Evolutionary conservation across 176 grass and related monocot species (phyloP).

Genomic region (Canna indica): DNA sequence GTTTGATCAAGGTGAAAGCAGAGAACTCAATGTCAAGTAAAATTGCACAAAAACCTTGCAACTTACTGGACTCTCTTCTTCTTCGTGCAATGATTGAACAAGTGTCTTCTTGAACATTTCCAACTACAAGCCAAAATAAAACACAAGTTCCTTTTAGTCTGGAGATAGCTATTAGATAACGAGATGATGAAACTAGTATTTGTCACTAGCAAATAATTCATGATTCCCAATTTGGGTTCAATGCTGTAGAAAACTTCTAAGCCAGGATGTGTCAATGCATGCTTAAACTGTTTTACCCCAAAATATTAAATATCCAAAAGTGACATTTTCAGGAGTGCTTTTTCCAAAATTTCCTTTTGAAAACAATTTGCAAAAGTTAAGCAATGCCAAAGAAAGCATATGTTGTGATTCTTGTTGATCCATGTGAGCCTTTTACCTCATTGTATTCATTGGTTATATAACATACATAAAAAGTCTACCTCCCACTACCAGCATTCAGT

Average conservation of each 20-base stretch:
- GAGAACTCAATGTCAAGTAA: not conserved
- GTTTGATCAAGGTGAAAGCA: not conserved
- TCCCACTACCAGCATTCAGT: too few relatives aligned
- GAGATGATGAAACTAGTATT: not conserved
- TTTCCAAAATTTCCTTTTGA: too few relatives aligned
- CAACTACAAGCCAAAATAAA: conserved; percentile 32
- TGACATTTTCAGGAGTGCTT: too few relatives aligned
- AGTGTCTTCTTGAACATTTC: conserved; percentile 92
- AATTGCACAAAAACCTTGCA: not conserved
- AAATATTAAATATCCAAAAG: too few relatives aligned
- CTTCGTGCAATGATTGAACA: conserved; percentile 78
- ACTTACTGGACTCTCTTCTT: conserved; percentile 60
- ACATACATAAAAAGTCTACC: too few relatives aligned
- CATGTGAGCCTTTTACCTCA: too few relatives aligned
- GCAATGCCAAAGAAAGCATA: too few relatives aligned
- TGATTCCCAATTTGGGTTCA: not conserved
- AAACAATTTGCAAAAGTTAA: too few relatives aligned
- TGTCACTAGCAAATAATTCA: not conserved
- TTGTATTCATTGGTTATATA: too few relatives aligned
- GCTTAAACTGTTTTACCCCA: too few relatives aligned
- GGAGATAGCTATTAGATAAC: not conserved
- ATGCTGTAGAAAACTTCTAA: not conserved
- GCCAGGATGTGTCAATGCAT: not conserved
- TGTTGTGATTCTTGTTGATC: too few relatives aligned
- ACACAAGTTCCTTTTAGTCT: not conserved